Evolutionary conservation across 345 rosid species (phyloP), one percentile per base, ranked within the genome.

Genomic region (Physaria fendleri): DNA sequence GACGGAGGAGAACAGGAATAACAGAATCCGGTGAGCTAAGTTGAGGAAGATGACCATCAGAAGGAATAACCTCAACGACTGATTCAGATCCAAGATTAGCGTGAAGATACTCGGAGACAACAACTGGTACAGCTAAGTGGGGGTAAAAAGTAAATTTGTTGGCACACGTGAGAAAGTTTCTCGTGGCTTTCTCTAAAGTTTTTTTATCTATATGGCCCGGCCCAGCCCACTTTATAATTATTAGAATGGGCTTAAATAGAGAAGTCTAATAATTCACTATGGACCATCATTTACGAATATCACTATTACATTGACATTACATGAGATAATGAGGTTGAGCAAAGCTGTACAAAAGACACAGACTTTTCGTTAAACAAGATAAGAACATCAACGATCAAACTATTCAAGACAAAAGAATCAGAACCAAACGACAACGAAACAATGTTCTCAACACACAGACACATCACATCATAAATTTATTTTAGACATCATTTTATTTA

Each of bases 41-140:
- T 72, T 92, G 98, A 2, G 98, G 98, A 58, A 92, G 80, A 52
- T 92, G 98, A 13, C 98, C 98, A 8, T 92, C 97, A 0, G 85
- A 73, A 2, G 85, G 50, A 71, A 88, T 82, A 63, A 92, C 84
- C 66, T 92, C 98, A 0, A 88, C 93, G 11, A 88, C 74, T 0
- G 98, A 86, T 17, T 81, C 81, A 3, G 76, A 76, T 11, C 85
- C 93, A 5, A 92, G 77, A 29, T 84, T 62, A 17, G 62, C 72
- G 56, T 88, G 93, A 43, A 92, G 78, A 65, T 86, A 88, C 73
- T 92, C 98, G 0, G 98, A 77, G 28, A 80, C 79, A 10, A 62
- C 72, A 8, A 92, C 88, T 0, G 98, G 98, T 39, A 88, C 96
- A 5, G 98, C 98, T 56, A 92, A 66, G 73, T 92, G n/a, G n/a